These are phyloP conservation scores for Dothistroma septosporum DNA, from an alignment of 2,329 filamentous ascomycete species.

Conservation along the genomic window DNA sequence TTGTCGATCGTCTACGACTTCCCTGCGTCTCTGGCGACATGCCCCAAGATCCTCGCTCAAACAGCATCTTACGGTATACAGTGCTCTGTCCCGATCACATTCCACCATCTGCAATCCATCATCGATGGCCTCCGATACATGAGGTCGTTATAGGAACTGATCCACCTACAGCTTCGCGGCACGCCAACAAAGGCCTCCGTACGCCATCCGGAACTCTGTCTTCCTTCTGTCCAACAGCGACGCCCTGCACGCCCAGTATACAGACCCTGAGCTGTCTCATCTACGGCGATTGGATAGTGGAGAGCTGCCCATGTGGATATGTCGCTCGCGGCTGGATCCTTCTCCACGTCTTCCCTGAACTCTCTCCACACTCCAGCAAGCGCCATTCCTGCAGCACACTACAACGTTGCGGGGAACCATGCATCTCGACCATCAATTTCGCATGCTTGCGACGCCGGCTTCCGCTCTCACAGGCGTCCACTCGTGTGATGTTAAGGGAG, in stretches of 20 bases:
- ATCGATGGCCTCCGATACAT: conserved; percentile 6
- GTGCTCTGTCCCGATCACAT: not conserved
- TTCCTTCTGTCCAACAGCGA: no score
- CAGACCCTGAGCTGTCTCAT: not conserved
- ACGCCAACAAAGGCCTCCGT: not conserved
- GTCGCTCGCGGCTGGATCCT: not conserved
- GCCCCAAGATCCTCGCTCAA: not conserved
- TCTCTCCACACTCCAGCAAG: conserved; percentile 6
- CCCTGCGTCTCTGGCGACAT: not conserved
- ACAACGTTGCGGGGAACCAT: conserved; percentile 5
- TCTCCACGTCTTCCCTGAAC: conserved; percentile 1
- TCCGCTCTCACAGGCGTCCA: not conserved
- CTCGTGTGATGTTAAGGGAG: no score
- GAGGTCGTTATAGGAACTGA: conserved; percentile 7
- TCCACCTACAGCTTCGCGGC: conserved; percentile 1
- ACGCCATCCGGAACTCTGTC: not conserved
- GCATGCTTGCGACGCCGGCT: not conserved
- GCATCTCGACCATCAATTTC: not conserved
- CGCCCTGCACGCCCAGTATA: not conserved
- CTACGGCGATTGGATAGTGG: not conserved
- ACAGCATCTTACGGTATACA: not conserved
- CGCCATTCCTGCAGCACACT: not conserved
- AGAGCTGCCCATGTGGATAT: conserved; percentile 5
- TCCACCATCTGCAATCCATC: conserved; percentile 6
- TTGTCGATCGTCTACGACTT: not conserved